phyloP scores from a whole-genome alignment of 208 protist species.

The Acanthamoeba healyi region DNA sequence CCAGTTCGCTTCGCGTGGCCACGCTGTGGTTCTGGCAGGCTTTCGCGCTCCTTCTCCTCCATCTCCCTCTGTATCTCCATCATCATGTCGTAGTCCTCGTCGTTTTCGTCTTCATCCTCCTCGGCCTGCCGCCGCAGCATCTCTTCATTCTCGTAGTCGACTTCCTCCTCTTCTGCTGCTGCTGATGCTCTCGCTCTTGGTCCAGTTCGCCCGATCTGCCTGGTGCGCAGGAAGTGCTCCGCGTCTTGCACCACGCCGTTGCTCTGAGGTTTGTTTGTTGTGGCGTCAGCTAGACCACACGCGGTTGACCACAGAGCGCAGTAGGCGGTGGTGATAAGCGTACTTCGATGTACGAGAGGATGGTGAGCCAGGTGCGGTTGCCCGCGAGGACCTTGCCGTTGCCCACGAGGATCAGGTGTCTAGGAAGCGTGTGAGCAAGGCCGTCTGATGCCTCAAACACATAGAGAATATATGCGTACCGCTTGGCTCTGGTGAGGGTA shows the following conservation, averaged over 20 bases:
- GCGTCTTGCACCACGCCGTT: conserved; percentile 29
- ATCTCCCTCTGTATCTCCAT: conserved; percentile 23
- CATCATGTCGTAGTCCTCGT: conserved; percentile 27
- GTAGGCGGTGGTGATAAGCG: too few relatives aligned
- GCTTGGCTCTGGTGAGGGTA: conserved; percentile 86
- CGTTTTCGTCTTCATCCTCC: background rate
- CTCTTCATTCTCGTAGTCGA: background rate
- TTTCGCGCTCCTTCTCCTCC: conserved; percentile 13
- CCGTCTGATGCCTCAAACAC: background rate
- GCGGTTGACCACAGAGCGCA: background rate
- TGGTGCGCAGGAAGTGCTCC: conserved; percentile 32
- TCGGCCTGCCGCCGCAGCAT: too few relatives aligned
- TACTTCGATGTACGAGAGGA: conserved; percentile 62
- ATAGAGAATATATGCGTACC: conserved; percentile 1
- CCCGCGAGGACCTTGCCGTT: conserved; percentile 63
- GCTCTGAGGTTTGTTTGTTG: background rate
- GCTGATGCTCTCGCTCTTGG: too few relatives aligned
- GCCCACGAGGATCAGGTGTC: conserved; percentile 85
- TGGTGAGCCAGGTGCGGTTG: conserved; percentile 79
- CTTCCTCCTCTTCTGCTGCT: background rate
- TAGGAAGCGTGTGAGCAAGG: background rate
- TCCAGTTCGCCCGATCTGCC: background rate
- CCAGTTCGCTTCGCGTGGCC: too few relatives aligned
- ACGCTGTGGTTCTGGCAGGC: background rate
- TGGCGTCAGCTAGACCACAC: background rate